Evolutionary conservation across 345 rosid genomes (phyloP), one percentile per base, ranked within the genome.

Genomic region (Aethionema arabicum): DNA sequence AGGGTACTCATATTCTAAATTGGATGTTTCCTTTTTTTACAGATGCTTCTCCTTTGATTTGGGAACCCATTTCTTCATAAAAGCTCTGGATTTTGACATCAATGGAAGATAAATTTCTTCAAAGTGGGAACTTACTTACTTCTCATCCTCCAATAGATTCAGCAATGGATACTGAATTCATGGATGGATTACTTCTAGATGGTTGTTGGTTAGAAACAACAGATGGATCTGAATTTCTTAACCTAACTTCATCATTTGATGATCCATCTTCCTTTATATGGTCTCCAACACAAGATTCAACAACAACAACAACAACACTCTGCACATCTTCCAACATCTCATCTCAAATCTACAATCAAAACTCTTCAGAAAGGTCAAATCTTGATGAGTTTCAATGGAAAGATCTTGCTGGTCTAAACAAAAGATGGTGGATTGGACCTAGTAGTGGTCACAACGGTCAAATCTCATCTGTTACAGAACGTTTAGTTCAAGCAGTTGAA

Each of bases 121-220:
- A 85, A 42, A 61, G 83, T 4, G 74, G 72, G 37, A 56, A 76
- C 33, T 21, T 21, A 21, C 29, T 74, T 68, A 33, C 58, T 41
- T 69, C 57, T 4, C 46, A 67, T 37, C 44, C 44, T 8, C 59
- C 74, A 3, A 30, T 15, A 3, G 78, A 75, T 72, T 63, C 81
- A 4, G 61, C 73, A 15, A 85, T 85, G 95, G 95, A 92, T 57
- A 63, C 76, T 21, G 95, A 82, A 49, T 78, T 37, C 76, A 81
- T 92, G 82, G 82, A 92, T 72, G 90, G 85, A n/a, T 73, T 92
- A 67, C 60, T 92, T 56, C 74, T 87, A 30, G 93, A 89, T 43
- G 98, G 98, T 45, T 92, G 91, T 79, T 92, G 98, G 96, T 72
- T 87, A 70, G 93, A 92, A 74, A 66, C 93, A 35, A 72, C 85